These are phyloP conservation scores for Metarhizium album DNA, from an alignment of 2,329 filamentous ascomycete genomes.

Conservation along the genomic window DNA sequence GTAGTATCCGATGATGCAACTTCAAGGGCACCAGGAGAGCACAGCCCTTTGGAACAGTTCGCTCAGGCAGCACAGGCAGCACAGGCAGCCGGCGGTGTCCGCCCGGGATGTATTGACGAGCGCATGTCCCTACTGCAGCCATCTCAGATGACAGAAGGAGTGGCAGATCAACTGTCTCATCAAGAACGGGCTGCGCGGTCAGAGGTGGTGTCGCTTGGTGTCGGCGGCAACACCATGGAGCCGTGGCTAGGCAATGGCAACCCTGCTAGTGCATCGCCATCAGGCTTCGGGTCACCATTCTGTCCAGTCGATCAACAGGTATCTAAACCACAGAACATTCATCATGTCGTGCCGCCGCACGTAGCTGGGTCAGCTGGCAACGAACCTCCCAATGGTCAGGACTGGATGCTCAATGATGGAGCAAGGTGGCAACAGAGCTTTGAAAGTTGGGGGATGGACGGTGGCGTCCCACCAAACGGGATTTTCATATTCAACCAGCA, in stretches of 20 bases:
- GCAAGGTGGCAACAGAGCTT: constrained; percentile 49
- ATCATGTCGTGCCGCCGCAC: constrained; percentile 8
- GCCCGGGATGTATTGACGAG: constrained; percentile 5
- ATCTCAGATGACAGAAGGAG: constrained; percentile 4
- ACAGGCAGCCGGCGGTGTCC: constrained; percentile 10
- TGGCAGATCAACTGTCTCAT: not conserved
- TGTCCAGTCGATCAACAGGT: constrained; percentile 1
- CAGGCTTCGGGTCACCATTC: constrained; percentile 3
- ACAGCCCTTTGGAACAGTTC: constrained; percentile 25
- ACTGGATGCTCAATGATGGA: constrained; percentile 48
- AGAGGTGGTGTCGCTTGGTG: constrained; percentile 11
- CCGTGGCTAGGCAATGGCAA: constrained; percentile 12
- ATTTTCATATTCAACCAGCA: constrained; percentile 20
- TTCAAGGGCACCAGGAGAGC: constrained; percentile 17
- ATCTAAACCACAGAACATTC: constrained; percentile 9
- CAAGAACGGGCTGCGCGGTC: not conserved
- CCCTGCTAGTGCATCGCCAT: not conserved
- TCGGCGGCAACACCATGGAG: constrained; percentile 13
- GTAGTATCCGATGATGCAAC: constrained; percentile 17
- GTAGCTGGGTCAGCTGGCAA: constrained; percentile 7
- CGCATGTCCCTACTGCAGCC: constrained; percentile 7
- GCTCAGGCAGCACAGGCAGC: too few species aligned
- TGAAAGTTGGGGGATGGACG: constrained; percentile 37
- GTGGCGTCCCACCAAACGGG: constrained; percentile 13
- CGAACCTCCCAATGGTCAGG: constrained; percentile 33